A percentile compares a stretch with the other conserved stretches of the same genome.
These are phyloP conservation scores for Sphagnum fallax DNA, from an alignment of 228 moss, liverwort and hornwort genomes.

Conservation along the genomic window DNA sequence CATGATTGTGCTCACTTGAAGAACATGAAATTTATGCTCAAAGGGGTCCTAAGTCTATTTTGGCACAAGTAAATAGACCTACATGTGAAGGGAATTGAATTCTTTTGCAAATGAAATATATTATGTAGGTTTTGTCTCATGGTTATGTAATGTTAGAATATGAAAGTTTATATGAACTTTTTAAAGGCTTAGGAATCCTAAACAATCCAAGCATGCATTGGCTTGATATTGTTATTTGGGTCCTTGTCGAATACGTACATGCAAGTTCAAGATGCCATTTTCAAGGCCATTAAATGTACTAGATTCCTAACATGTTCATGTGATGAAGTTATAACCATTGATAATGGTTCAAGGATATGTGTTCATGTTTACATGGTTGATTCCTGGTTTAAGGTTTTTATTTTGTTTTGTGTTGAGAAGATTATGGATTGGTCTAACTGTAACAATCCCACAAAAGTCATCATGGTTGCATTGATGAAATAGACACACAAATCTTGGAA, in stretches of 20 bases:
- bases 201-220: neutral
- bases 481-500: no score
- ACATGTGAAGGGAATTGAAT: neutral
- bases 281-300: neutral
- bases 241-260: neutral
- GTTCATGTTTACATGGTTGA: no score
- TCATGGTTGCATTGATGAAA: no score
- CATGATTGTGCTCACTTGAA: neutral
- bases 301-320: neutral
- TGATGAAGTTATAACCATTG: no score
- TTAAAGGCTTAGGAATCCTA: neutral
- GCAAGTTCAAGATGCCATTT: neutral
- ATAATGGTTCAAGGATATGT: no score
- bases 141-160: neutral
- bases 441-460: no score
- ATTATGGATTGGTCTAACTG: no score
- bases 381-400: no score
- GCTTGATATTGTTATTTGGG: neutral
- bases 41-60: neutral
- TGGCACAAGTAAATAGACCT: neutral
- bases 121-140: neutral
- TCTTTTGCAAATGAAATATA: neutral
- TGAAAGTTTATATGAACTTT: neutral
- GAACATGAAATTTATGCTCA: neutral
- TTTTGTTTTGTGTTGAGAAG: no score